Evolutionary conservation across 768 basidiomycete species (phyloP), one percentile per base, ranked within the genome.

Genomic region (Tricholoma hemisulphureum): DNA sequence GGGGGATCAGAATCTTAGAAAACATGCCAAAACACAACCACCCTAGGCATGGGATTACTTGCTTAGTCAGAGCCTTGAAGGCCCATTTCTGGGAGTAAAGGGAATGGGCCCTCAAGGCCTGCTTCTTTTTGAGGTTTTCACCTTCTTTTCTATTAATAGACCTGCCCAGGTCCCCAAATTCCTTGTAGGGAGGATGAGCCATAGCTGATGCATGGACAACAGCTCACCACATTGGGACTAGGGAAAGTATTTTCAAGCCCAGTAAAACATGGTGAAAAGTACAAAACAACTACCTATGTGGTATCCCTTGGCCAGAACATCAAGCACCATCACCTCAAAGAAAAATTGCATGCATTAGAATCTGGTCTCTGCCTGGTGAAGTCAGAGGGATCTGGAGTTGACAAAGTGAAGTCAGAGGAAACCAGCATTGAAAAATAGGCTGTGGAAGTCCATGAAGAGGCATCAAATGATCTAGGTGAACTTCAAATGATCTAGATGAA

Each of bases 241-340:
- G 65, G 68, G 1, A 20, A 51, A 3, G 59, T 61, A 26, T 70
- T 67, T 20, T 52, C 45, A 16, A 68, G 63, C 18, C 69, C 65
- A 1, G 53, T 48, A 21, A 65, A 63, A 34, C 55, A 46, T 9
- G 34, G 56, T 11, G 59, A 65, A 23, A 64, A 58, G 21, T 48
- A 37, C 4, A 61, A 66, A 43, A 58, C 51, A 20, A 31, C 9
- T 11, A 43, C 43, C 7, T 24, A 45, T n/a, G 50, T 61, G 7
- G 16, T 24, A 24, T 58, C 55, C 16, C 45, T 58, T 18, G 60
- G 62, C 9, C 48, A 46, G 16, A 31, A 31, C 16, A 31, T 49
- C n/a, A 31, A 34, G 26, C 41, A 46, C 29, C 29, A 8, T 18
- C 4, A 26, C 20, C 46, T 31, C 8, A 18, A 31, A 13, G 10